Evolutionary conservation across 352 stramenopile genomes (phyloP).

Genomic region (Globisporangium orthogonon): DNA sequence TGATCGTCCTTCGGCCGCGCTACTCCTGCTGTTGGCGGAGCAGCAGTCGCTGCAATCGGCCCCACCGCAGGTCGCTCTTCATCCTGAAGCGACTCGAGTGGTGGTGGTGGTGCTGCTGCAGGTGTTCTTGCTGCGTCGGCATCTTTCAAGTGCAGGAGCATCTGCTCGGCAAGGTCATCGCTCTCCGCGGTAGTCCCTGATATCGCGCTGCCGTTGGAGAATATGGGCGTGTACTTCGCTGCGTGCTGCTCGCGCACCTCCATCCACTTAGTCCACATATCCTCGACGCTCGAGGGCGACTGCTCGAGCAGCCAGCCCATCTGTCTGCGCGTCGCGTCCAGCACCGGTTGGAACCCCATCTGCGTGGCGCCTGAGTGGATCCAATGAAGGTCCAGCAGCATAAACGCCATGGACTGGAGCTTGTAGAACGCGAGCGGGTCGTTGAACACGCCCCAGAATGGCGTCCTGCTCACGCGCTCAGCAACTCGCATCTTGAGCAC

Average conservation of each 20-base stretch:
- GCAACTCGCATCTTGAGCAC: constrained; percentile 69
- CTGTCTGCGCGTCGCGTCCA: constrained; percentile 70
- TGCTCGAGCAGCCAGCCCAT: constrained; percentile 82
- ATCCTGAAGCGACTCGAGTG: background rate
- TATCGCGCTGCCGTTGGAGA: constrained; percentile 5
- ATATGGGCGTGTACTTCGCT: constrained; percentile 37
- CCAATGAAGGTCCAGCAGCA: constrained; percentile 80
- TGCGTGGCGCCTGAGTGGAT: constrained; percentile 74
- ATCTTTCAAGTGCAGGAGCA: constrained; percentile 11
- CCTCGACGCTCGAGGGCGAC: constrained; percentile 56
- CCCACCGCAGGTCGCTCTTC: too few species aligned
- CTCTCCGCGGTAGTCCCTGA: constrained; percentile 3
- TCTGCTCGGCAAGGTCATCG: constrained; percentile 14
- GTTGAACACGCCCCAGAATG: constrained; percentile 80
- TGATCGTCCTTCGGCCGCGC: too few species aligned
- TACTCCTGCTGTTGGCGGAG: too few species aligned
- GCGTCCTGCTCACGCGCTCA: constrained; percentile 73
- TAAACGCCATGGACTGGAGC: constrained; percentile 82
- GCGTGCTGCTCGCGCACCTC: constrained; percentile 69
- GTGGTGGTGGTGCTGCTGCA: background rate
- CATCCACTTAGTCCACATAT: constrained; percentile 85
- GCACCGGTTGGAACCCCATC: constrained; percentile 78
- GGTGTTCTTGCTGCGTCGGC: background rate
- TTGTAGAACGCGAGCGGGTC: constrained; percentile 61
- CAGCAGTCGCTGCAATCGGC: too few species aligned